Base-by-base conservation (phyloP, 345 rosid genomes). In the Pistacia atlantica region DNA sequence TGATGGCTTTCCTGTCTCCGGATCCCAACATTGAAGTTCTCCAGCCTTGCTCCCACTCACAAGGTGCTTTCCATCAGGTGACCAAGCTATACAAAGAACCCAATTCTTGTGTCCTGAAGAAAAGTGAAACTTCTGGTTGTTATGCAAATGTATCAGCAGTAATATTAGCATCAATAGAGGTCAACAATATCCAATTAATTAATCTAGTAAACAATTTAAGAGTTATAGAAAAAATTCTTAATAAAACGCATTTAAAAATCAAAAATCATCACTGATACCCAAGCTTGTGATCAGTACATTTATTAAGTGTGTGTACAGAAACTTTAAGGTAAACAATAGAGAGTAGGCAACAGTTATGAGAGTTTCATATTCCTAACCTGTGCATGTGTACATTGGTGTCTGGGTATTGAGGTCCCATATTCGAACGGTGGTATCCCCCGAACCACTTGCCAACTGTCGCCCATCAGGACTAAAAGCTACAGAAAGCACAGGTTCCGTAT, bases 391-490 rank as follows among this genome's bases (percentile, higher is more conserved):
- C 92, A 92, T 75, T 61, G 97, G 98, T 52, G 98, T 94, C 84
- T 97, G 94, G 37, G 96, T 97, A 72, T 79, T 88, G 68, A 94
- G 91, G 88, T 97, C 99, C 98, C 98, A 97, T 61, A 97, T 81
- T 69, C 98, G 88, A 78, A 97, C 97, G 57, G 97, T 92, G 60
- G 97, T 91, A 81, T 97, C 99, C 73, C 98, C 98, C 6, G 97
- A 97, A 72, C 98, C 97, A 88, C 98, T 97, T 3, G 98, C 99
- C 87, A 97, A 85, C 20, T 87, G 95, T 55, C 85, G 83, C 67
- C 99, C 97, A 56, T 97, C 97, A 55, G 98, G 99, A 85, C 97
- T 92, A 78, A 94, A 94, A 20, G 97, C 89, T 74, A 97, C 97
- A 60, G 95, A 89, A 77, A 94, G 97, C 51, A 94, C 95, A 77